These are phyloP conservation scores for Trifolium subterraneum DNA, from an alignment of 306 rosid genomes.

Conservation along the genomic window DNA sequence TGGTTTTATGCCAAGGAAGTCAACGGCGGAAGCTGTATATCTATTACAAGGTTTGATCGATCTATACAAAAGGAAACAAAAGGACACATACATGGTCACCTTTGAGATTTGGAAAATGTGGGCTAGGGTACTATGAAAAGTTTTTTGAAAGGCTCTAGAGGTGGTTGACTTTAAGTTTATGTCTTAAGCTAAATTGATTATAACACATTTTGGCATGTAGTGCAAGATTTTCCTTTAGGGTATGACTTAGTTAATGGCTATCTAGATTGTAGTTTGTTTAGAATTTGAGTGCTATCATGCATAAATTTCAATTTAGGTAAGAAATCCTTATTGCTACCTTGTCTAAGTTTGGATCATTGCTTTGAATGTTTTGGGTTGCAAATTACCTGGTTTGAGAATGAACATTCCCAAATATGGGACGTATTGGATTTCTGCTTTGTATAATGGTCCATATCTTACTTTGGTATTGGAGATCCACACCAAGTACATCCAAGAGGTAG, in stretches of 20 bases:
- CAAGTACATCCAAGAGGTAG: too few species aligned
- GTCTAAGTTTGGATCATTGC: background rate
- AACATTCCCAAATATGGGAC: background rate
- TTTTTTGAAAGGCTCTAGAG: constrained; percentile 4
- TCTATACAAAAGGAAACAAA: constrained; percentile 22
- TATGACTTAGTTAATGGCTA: background rate
- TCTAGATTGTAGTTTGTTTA: background rate
- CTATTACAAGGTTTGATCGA: constrained; percentile 10
- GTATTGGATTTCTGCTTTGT: background rate
- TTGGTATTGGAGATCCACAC: too few species aligned
- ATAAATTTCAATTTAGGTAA: background rate
- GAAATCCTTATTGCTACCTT: background rate
- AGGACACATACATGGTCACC: background rate
- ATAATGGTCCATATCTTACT: background rate
- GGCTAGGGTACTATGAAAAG: constrained; percentile 6
- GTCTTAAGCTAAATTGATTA: constrained; percentile 6
- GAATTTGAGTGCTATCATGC: background rate
- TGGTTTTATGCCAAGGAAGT: constrained; percentile 28
- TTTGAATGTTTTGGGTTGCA: constrained; percentile 1
- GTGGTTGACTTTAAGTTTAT: background rate
- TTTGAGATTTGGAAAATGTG: constrained; percentile 9
- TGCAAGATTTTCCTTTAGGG: constrained; percentile 23
- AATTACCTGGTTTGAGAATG: constrained; percentile 1
- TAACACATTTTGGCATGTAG: background rate
- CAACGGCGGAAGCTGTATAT: constrained; percentile 1